Percentiles rank a stretch among this genome's conserved stretches.
These are phyloP conservation scores for Rutstroemia sydowiana DNA, from an alignment of 2,329 filamentous ascomycete species.

Conservation along the genomic window DNA sequence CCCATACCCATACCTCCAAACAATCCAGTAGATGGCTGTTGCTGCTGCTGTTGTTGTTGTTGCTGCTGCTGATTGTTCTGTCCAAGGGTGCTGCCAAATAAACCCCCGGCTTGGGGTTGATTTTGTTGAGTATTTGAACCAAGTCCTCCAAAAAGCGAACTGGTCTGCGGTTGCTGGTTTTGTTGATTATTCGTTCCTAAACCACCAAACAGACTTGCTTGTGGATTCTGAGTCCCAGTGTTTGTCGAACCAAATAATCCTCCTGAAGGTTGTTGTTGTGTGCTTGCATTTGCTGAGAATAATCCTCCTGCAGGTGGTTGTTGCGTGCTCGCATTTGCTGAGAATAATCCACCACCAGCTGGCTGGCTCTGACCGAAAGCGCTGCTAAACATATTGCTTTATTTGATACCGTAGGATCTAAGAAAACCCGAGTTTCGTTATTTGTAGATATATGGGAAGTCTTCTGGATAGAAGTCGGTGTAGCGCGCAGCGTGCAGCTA, in stretches of 20 bases:
- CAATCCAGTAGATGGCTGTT: conserved; percentile 10
- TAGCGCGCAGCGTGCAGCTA: conserved; percentile 1
- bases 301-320: conserved; percentile 19
- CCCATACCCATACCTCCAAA: conserved; percentile 13
- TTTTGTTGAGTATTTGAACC: conserved; percentile 23
- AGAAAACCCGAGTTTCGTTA: neutral
- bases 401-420: neutral
- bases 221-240: conserved; percentile 26
- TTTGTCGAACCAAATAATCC: conserved; percentile 23
- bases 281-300: conserved; percentile 15
- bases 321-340: conserved; percentile 8
- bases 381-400: conserved; percentile 20
- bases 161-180: conserved; percentile 27
- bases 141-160: conserved; percentile 20
- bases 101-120: conserved; percentile 15
- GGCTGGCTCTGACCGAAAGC: conserved; percentile 20
- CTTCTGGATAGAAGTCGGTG: neutral
- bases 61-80: conserved; percentile 11
- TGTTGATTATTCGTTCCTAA: conserved; percentile 20
- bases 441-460: neutral
- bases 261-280: conserved; percentile 10
- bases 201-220: conserved; percentile 16
- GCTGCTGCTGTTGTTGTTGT: conserved; percentile 11
- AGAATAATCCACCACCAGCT: conserved; percentile 21
- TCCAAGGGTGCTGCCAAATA: conserved; percentile 4